Conservation (phyloP, 2,329 filamentous ascomycete species). For the Xylaria sp. region DNA sequence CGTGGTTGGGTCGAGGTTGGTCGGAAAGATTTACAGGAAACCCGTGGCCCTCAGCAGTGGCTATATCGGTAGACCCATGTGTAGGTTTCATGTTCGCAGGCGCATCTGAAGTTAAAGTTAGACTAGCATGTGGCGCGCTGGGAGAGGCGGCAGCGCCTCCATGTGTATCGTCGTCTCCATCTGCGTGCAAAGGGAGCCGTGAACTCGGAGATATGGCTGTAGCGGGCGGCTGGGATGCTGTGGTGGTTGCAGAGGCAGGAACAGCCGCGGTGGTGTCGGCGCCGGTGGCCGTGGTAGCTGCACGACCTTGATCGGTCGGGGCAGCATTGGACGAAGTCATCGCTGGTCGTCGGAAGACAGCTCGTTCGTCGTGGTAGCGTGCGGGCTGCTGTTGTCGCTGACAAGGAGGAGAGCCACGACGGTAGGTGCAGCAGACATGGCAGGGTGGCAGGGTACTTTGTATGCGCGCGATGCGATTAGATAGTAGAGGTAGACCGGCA, state of each 20-base stretch:
- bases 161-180: constrained; percentile 6
- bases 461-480: constrained; percentile 32
- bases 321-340: constrained; percentile 65
- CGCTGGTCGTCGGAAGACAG: constrained; percentile 58
- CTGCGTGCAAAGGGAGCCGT: constrained; percentile 5
- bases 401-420: constrained; percentile 19
- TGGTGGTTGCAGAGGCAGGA: neutral
- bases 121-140: constrained; percentile 10
- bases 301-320: constrained; percentile 39
- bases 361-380: constrained; percentile 58
- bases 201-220: constrained; percentile 12
- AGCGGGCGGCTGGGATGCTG: constrained; percentile 22
- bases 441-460: constrained; percentile 21
- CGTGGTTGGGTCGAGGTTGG: constrained; percentile 9
- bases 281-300: constrained; percentile 1
- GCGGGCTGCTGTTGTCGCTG: constrained; percentile 19
- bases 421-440: constrained; percentile 19
- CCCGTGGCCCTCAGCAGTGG: neutral
- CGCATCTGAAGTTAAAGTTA: constrained; percentile 30
- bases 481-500: constrained; percentile 21
- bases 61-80: neutral
- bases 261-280: neutral
- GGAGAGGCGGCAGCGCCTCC: constrained; percentile 7
- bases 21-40: neutral
- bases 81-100: constrained; percentile 14